A percentile compares a stretch with the other conserved stretches of the same genome.
Evolutionary conservation across 495 filamentous ascomycete genomes (phyloP).

Genomic region (Penicillium pulvis): DNA sequence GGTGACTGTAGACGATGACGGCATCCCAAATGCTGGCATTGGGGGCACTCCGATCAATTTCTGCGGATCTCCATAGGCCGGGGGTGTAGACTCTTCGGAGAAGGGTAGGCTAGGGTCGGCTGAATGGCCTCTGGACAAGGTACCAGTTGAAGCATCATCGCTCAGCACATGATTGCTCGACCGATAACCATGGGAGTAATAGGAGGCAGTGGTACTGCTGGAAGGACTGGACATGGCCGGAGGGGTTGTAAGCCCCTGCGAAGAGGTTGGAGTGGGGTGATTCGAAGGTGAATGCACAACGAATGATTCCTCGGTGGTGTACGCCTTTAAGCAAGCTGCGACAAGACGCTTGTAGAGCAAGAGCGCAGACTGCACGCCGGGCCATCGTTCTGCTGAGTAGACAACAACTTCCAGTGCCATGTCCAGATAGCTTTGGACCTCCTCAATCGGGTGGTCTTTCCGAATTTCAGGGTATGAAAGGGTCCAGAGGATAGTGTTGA

Average conservation of each 20-base stretch:
- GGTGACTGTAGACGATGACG: slow-evolving; percentile 16
- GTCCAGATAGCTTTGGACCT: slow-evolving; percentile 70
- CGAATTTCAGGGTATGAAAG: slow-evolving; percentile 84
- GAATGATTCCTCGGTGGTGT: slow-evolving; percentile 68
- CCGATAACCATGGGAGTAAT: slow-evolving; percentile 38
- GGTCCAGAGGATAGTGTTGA: slow-evolving; percentile 87
- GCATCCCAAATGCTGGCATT: slow-evolving; percentile 23
- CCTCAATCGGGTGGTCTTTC: slow-evolving; percentile 62
- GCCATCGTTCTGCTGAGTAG: slow-evolving; percentile 80
- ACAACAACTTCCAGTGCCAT: slow-evolving; percentile 73
- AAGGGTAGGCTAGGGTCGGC: slow-evolving; percentile 36
- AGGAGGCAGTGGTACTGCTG: slow-evolving; percentile 40
- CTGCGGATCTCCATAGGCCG: slow-evolving; percentile 19
- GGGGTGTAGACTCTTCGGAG: slow-evolving; percentile 28
- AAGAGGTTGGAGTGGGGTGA: slow-evolving; percentile 48
- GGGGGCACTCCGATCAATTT: slow-evolving; percentile 25
- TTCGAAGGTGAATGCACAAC: slow-evolving; percentile 64
- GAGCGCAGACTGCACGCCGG: slow-evolving; percentile 79
- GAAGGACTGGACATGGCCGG: slow-evolving; percentile 54
- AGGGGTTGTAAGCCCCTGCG: slow-evolving; percentile 47
- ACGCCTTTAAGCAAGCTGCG: slow-evolving; percentile 80
- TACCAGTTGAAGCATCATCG: slow-evolving; percentile 37
- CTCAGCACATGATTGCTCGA: slow-evolving; percentile 29
- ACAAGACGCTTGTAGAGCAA: slow-evolving; percentile 79
- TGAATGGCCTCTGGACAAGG: slow-evolving; percentile 42